Conservation (phyloP, 306 rosid species). For the Hylodesmum podocarpum region DNA sequence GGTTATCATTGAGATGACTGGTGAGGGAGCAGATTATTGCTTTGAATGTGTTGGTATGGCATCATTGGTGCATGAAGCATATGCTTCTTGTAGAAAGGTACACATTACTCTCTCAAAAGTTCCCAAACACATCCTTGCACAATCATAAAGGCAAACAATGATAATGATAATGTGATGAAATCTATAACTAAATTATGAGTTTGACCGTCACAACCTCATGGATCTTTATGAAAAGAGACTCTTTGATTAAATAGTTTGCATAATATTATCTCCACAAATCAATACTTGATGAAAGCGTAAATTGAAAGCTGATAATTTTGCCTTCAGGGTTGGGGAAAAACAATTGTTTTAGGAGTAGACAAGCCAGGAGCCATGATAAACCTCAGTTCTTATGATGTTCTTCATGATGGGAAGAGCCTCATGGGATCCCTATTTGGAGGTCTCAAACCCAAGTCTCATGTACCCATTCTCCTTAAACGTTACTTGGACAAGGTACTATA, state of each 20-base stretch:
- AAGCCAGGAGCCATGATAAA: slow-evolving; percentile 50
- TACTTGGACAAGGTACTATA: slow-evolving; percentile 43
- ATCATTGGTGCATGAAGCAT: slow-evolving; percentile 74
- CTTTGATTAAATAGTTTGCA: not conserved
- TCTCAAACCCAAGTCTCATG: slow-evolving; percentile 71
- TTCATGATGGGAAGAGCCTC: slow-evolving; percentile 58
- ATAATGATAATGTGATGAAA: not conserved
- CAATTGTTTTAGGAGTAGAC: slow-evolving; percentile 73
- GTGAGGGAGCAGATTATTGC: slow-evolving; percentile 82
- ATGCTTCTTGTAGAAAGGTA: slow-evolving; percentile 74
- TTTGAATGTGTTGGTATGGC: slow-evolving; percentile 80
- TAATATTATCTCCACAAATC: not conserved
- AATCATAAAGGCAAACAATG: not conserved
- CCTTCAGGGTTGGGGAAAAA: slow-evolving; percentile 91
- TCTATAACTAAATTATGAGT: not conserved
- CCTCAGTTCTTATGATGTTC: slow-evolving; percentile 51
- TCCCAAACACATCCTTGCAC: not conserved
- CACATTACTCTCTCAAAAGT: not conserved
- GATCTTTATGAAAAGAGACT: not conserved
- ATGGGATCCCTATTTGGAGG: slow-evolving; percentile 80
- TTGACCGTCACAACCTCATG: not conserved
- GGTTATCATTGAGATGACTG: slow-evolving; percentile 61
- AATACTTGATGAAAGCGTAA: not conserved
- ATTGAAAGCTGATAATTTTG: not conserved
- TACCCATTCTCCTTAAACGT: slow-evolving; percentile 61